phyloP scores from a whole-genome alignment of 1,139 yeast genomes.

The Candida pseudocylindracea region DNA sequence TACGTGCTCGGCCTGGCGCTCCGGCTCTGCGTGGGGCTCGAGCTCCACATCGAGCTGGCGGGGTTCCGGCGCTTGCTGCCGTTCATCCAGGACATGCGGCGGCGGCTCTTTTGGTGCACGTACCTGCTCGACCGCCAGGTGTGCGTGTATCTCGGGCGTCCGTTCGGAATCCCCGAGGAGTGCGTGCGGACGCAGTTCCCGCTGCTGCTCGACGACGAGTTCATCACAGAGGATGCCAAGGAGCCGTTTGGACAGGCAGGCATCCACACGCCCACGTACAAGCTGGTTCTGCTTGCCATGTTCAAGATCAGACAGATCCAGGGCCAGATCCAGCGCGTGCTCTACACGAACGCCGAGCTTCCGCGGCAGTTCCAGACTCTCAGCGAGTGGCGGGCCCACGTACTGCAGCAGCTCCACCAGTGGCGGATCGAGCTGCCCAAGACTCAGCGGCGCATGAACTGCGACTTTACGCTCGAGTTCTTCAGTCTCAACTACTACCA shows the following conservation, averaged over 20 bases:
- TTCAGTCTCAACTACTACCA: constrained; percentile 62
- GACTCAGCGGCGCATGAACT: constrained; percentile 37
- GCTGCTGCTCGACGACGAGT: constrained; percentile 49
- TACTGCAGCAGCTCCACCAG: constrained; percentile 23
- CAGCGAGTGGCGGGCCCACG: constrained; percentile 34
- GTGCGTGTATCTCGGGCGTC: constrained; percentile 50
- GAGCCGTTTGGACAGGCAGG: background rate
- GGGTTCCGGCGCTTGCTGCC: constrained; percentile 11
- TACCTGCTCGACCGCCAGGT: constrained; percentile 66
- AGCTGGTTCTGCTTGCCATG: constrained; percentile 6
- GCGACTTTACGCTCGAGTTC: constrained; percentile 49
- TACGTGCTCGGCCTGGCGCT: constrained; percentile 65
- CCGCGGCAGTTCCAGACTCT: constrained; percentile 40
- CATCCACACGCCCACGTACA: constrained; percentile 20
- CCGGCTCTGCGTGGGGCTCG: constrained; percentile 63
- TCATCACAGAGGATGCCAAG: constrained; percentile 11
- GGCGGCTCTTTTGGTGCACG: constrained; percentile 79
- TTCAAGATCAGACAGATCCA: constrained; percentile 1
- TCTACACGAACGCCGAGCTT: constrained; percentile 48
- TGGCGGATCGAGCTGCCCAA: constrained; percentile 46
- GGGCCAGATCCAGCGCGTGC: constrained; percentile 32
- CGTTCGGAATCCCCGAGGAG: constrained; percentile 58
- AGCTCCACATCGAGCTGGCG: constrained; percentile 29
- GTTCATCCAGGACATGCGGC: constrained; percentile 27
- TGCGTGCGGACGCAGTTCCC: constrained; percentile 46